Evolutionary conservation across 2,329 filamentous ascomycete species (phyloP).

Genomic region (Penicillium crustosum): DNA sequence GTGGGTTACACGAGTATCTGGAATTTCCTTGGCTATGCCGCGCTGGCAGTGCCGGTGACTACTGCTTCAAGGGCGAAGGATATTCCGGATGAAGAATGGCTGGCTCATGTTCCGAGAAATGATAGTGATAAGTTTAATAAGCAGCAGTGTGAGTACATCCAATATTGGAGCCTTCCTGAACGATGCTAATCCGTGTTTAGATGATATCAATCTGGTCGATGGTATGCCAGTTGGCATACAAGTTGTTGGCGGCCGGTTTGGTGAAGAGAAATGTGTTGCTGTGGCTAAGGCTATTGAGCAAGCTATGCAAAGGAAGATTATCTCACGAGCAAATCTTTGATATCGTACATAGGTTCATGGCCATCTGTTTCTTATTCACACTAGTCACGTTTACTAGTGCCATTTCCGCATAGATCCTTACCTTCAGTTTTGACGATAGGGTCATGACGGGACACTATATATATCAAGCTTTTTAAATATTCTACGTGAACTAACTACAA

Average conservation of each 20-base stretch:
- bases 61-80: slow-evolving; percentile 31
- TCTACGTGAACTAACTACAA: too few species aligned
- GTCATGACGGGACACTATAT: background rate
- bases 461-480: background rate
- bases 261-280: slow-evolving; percentile 36
- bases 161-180: accelerated
- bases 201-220: slow-evolving; percentile 34
- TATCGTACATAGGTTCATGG: too few species aligned
- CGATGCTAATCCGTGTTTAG: slow-evolving; percentile 11
- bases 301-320: slow-evolving; percentile 17
- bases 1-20: slow-evolving; percentile 38
- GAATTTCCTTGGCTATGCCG: slow-evolving; percentile 38
- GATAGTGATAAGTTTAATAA: slow-evolving; percentile 36
- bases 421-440: background rate
- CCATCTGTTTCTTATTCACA: too few species aligned
- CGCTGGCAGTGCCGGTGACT: slow-evolving; percentile 34
- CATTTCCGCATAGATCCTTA: background rate
- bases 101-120: slow-evolving; percentile 34
- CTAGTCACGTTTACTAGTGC: background rate
- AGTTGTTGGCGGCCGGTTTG: slow-evolving; percentile 34
- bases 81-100: slow-evolving; percentile 31
- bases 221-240: slow-evolving; percentile 39
- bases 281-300: slow-evolving; percentile 36
- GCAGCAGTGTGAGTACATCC: slow-evolving; percentile 28
- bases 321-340: slow-evolving; percentile 13